Evolutionary conservation across 306 rosid genomes (phyloP), one percentile per base, ranked within the genome.

Genomic region (Cicer bijugum): DNA sequence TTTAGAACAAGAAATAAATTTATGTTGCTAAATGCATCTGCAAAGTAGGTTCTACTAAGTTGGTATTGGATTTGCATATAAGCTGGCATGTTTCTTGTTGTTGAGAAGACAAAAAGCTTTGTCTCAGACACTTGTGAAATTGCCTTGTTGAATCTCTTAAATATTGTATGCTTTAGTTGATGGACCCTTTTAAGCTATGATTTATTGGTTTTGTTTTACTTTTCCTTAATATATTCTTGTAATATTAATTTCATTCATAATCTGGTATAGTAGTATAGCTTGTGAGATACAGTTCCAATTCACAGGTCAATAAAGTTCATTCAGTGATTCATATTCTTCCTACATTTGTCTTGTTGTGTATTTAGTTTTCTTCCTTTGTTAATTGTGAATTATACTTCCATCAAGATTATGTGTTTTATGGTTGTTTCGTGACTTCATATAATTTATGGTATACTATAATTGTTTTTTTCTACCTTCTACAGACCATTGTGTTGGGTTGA

Each of bases 401-500:
- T 73, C 51, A 61, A 20, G 65, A 60, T 73, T 15, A 64, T 55
- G 51, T 62, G 45, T 73, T 77, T 62, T 59, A 17, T 63, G 10
- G 12, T 33, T 14, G 67, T 62, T 19, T 9, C 28, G 17, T 46
- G 45, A 64, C 48, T 58, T 37, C 1, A 6, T 66, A 45, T 40
- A 57, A 74, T 67, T 81, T 65, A 51, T 55, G 60, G 63, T 20
- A 38, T 57, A 38, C 71, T 78, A 55, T 45, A 43, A 17, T 48
- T 67, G 57, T 56, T 78, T 73, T 51, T 78, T 39, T 68, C 53
- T 46, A 43, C 55, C 76, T 72, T 76, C 39, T 55, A 59, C 90
- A 88, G 96, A 78, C 96, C 93, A 8, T 79, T 88, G 64, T 90
- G 93, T 84, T 90, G 96, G 96, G 88, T 75, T 60, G 96, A 90